Conservation (phyloP, 2,329 filamentous ascomycete genomes). For the Aspergillus fructus region DNA sequence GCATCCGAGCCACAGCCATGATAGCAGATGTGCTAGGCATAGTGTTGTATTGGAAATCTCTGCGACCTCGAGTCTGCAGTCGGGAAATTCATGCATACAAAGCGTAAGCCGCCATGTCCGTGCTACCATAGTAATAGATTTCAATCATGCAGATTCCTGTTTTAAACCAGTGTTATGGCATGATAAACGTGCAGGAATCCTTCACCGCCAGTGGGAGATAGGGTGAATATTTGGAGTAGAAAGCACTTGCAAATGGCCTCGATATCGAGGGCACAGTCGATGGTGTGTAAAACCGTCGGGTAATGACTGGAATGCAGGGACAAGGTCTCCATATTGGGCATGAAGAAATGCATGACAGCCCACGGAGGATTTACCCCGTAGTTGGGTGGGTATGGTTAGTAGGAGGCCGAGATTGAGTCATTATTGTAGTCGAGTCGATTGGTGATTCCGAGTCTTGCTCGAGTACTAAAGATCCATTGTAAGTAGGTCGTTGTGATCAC, state of each 20-base stretch:
- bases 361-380: constrained; percentile 1
- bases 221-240: background rate
- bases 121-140: background rate
- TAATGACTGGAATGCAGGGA: background rate
- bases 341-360: constrained; percentile 6
- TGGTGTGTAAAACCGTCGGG: background rate
- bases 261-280: background rate
- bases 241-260: background rate
- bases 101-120: background rate
- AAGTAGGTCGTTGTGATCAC: background rate
- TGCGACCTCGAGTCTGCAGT: background rate
- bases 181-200: background rate
- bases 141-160: background rate
- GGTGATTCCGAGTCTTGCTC: background rate
- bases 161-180: background rate
- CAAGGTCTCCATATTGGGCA: constrained; percentile 15
- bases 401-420: constrained; percentile 6
- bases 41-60: background rate
- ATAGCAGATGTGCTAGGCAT: no score
- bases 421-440: background rate
- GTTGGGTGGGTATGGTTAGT: constrained; percentile 1
- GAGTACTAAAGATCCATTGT: background rate
- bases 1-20: background rate
- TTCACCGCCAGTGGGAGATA: background rate
- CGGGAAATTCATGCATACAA: background rate